Evolutionary conservation across 2,329 filamentous ascomycete genomes (phyloP).

Genomic region (Fusarium brachygibbosum): DNA sequence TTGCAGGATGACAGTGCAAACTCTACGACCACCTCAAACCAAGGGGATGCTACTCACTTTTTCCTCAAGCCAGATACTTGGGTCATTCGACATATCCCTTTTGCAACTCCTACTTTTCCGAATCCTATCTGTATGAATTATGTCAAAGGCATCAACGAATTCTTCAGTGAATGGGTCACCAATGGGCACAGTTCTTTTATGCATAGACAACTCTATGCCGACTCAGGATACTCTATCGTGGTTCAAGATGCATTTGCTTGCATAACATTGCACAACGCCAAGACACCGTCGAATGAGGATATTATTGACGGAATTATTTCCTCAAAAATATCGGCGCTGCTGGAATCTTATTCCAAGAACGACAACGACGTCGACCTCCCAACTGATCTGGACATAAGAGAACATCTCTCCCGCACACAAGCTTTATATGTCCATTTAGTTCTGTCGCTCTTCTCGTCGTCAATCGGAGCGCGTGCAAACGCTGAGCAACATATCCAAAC

Average conservation of each 20-base stretch:
- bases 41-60: background rate
- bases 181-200: conserved; percentile 19
- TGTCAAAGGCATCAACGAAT: background rate
- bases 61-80: conserved; percentile 1
- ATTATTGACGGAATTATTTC: background rate
- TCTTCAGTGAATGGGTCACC: conserved; percentile 11
- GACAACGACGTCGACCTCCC: fast-evolving
- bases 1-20: background rate
- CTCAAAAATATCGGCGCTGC: background rate
- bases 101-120: background rate
- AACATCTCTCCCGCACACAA: conserved; percentile 13
- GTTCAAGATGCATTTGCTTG: conserved; percentile 20
- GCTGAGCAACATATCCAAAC: conserved; percentile 12
- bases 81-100: conserved; percentile 11
- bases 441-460: background rate
- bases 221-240: background rate
- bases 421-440: conserved; percentile 8
- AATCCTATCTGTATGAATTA: conserved; percentile 23
- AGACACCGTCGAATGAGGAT: background rate
- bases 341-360: background rate
- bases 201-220: conserved; percentile 19
- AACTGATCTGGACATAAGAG: background rate
- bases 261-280: background rate
- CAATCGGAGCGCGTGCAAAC: background rate
- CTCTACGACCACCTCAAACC: background rate